These are phyloP conservation scores for Fomitopsis pulvina DNA, from an alignment of 768 basidiomycete genomes.

Conservation along the genomic window DNA sequence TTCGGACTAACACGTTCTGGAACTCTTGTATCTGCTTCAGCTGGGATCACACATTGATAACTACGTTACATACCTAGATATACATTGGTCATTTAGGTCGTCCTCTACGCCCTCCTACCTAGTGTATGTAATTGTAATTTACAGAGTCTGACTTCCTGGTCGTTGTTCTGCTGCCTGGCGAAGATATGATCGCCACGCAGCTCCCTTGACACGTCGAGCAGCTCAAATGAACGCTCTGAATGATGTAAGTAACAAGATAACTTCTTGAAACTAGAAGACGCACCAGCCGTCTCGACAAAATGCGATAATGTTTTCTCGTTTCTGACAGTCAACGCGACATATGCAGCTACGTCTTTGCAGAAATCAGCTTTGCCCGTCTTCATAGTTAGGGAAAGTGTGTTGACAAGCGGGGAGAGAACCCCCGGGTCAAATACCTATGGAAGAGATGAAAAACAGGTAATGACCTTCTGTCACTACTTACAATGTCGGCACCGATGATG, in stretches of 20 bases:
- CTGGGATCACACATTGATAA: too few species aligned
- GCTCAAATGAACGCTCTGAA: conserved; percentile 20
- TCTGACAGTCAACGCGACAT: conserved; percentile 51
- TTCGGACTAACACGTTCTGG: too few species aligned
- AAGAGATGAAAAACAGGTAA: too few species aligned
- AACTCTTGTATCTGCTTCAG: too few species aligned
- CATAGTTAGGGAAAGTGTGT: conserved; percentile 34
- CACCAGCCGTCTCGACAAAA: conserved; percentile 30
- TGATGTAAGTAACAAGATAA: conserved; percentile 9
- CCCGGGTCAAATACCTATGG: conserved; percentile 66
- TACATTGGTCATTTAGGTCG: background rate
- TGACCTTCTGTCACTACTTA: conserved; percentile 18
- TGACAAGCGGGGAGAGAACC: conserved; percentile 51
- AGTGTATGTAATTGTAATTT: conserved; percentile 23
- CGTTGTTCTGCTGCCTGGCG: conserved; percentile 24
- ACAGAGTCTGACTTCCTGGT: conserved; percentile 38
- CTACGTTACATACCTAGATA: too few species aligned
- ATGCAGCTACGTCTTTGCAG: conserved; percentile 5
- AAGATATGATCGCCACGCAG: conserved; percentile 16
- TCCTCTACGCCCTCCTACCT: background rate
- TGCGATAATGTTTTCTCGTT: conserved; percentile 44
- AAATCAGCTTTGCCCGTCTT: background rate
- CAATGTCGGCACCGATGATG: conserved; percentile 69
- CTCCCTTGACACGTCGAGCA: conserved; percentile 22
- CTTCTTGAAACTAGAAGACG: background rate